Evolutionary conservation across 1,139 yeast species (phyloP).

Genomic region (Scheffersomyces titani): DNA sequence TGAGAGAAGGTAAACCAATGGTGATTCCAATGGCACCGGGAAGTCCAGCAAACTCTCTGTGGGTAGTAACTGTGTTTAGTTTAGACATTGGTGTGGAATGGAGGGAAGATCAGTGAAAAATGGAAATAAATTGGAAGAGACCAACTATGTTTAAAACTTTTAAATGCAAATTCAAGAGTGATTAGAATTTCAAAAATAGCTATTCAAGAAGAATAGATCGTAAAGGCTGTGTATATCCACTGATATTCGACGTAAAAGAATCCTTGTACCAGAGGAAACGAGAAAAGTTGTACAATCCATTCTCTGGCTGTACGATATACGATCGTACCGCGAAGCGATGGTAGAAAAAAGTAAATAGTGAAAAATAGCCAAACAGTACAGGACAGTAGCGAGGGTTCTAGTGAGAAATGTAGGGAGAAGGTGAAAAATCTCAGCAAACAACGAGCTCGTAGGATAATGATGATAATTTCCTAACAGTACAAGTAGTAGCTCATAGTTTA

Average conservation of each 20-base stretch:
- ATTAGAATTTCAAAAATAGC: too few relatives aligned
- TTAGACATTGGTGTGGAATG: conserved; percentile 3
- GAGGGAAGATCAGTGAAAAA: neutral
- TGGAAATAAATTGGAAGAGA: too few relatives aligned
- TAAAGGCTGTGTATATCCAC: neutral
- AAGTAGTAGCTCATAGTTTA: too few relatives aligned
- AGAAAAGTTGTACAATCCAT: too few relatives aligned
- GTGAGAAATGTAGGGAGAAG: too few relatives aligned
- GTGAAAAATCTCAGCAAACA: too few relatives aligned
- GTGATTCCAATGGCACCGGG: conserved; percentile 73
- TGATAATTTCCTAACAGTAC: too few relatives aligned
- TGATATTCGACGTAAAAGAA: neutral
- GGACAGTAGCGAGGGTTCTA: neutral
- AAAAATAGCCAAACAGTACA: neutral
- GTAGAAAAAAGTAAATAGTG: neutral
- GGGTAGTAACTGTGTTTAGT: conserved; percentile 71
- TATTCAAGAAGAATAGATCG: too few relatives aligned
- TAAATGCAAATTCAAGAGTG: neutral
- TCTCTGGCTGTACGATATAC: neutral
- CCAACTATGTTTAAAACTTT: neutral
- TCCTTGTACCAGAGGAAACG: neutral
- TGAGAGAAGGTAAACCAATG: conserved; percentile 64
- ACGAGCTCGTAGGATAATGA: neutral
- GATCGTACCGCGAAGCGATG: neutral
- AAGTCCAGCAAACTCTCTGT: conserved; percentile 76